Base-by-base conservation (phyloP, 1,284 basidiomycete species). In the Irpex sp. region DNA sequence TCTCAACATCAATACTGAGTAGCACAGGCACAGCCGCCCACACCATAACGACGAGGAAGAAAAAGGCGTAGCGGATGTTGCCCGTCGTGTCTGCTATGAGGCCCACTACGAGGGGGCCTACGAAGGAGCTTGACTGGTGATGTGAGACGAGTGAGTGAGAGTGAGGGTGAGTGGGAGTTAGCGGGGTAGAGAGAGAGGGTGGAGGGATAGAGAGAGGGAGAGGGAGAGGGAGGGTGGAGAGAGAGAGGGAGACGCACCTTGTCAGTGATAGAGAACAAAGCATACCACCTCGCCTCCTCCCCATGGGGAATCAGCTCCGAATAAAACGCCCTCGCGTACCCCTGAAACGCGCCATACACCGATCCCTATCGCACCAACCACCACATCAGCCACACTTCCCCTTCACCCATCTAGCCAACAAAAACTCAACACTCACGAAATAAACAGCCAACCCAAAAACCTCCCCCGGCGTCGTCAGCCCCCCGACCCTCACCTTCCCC, bases 11-110 rank as follows among this genome's bases (percentile, higher is more conserved):
- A 3, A 96, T 91, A 40, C 78, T 78, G 66, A 81, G 69, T 13
- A 97, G 80, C 0, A 96, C 77, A 0, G 95, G 96, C 3, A 96
- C 77, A 0, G 94, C 91, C 0, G 85, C 66, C 80, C 91, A 87
- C 9, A 97, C 80, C 88, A 97, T 92, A 57, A 80, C 68, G 1
- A 92, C 80, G 19, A 97, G 84, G 79, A 97, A 94, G 73, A 94
- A 87, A 75, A 97, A 97, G 1, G 89, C 89, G 66, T 91, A 91
- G 17, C 94, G 89, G 63, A 97, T 95, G 74, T 96, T 93, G 1
- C 94, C 94, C 0, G 93, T 95, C 55, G 81, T 75, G 72, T 96
- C 94, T 0, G 94, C 86, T 57, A 97, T 92, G 49, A 94, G 69
- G 0, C 94, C 94, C 1, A 97, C 94, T 21, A 93, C 78, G 3